These are phyloP conservation scores for Ophiostoma sp. DNA, from an alignment of 2,329 filamentous ascomycete genomes.

Conservation along the genomic window DNA sequence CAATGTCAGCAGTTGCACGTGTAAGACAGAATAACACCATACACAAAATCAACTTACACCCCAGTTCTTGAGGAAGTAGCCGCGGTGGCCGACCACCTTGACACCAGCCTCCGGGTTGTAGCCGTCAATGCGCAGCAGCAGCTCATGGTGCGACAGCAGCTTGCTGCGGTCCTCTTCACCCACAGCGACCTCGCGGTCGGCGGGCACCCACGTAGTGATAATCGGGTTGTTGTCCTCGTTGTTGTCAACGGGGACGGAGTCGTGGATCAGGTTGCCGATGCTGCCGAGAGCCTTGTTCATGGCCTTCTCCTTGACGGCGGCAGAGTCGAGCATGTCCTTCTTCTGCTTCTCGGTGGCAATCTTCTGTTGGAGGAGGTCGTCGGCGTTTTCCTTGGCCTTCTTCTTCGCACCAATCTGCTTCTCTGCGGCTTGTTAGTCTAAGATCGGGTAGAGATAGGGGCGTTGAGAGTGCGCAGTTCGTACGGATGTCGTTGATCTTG, in stretches of 20 bases:
- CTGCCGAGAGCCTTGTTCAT: slow-evolving; percentile 77
- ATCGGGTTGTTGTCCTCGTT: slow-evolving; percentile 86
- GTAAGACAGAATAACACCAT: background rate
- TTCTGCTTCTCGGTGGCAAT: slow-evolving; percentile 67
- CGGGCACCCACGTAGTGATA: slow-evolving; percentile 76
- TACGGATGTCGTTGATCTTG: slow-evolving; percentile 69
- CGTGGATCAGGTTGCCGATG: slow-evolving; percentile 90
- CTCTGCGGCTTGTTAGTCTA: slow-evolving; percentile 19
- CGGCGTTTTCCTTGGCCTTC: slow-evolving; percentile 89
- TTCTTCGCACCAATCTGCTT: slow-evolving; percentile 61
- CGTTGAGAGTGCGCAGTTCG: background rate
- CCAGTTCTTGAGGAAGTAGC: slow-evolving; percentile 88
- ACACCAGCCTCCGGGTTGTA: slow-evolving; percentile 91
- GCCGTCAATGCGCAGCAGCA: slow-evolving; percentile 81
- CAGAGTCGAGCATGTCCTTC: slow-evolving; percentile 70
- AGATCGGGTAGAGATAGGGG: background rate
- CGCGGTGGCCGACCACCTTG: slow-evolving; percentile 91
- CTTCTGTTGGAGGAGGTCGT: slow-evolving; percentile 77
- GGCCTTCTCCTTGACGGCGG: slow-evolving; percentile 70
- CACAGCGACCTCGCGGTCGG: slow-evolving; percentile 60
- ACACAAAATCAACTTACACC: slow-evolving; percentile 55
- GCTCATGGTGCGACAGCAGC: slow-evolving; percentile 89
- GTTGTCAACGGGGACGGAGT: slow-evolving; percentile 77
- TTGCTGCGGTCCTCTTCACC: slow-evolving; percentile 63
- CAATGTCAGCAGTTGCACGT: background rate